Conservation (phyloP, 2,329 filamentous ascomycete species). For the Penicillium paneum region DNA sequence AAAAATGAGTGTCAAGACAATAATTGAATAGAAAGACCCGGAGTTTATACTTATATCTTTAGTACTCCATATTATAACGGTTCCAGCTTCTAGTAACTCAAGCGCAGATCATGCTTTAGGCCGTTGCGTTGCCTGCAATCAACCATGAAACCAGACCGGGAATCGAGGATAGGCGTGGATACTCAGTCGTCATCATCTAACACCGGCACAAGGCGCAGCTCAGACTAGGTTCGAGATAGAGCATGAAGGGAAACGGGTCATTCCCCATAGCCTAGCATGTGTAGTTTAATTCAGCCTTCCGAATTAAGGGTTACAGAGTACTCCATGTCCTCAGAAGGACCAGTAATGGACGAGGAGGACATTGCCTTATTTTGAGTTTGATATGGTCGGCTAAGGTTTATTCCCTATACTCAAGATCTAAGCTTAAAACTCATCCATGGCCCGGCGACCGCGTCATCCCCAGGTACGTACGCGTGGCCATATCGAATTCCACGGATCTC, state of each 20-base stretch:
- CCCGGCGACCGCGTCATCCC: neutral
- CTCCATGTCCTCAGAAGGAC: neutral
- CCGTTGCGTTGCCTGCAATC: neutral
- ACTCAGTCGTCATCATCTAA: neutral
- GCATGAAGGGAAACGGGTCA: neutral
- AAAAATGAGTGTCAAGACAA: neutral
- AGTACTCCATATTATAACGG: neutral
- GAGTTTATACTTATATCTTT: neutral
- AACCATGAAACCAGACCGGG: neutral
- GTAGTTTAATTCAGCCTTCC: neutral
- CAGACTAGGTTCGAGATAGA: neutral
- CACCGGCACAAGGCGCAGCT: neutral
- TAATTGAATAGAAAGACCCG: neutral
- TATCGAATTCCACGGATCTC: too few relatives aligned
- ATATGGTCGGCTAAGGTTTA: slow-evolving; percentile 2
- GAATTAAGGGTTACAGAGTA: neutral
- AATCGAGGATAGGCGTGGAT: neutral
- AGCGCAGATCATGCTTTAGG: neutral
- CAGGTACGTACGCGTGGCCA: neutral
- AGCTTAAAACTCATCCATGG: neutral
- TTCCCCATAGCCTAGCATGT: neutral
- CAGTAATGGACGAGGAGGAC: neutral
- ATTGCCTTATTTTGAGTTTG: neutral
- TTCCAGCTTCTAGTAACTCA: neutral
- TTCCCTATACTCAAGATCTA: neutral